Base-by-base conservation (phyloP, 1,139 yeast species). In the Pichia sp. region DNA sequence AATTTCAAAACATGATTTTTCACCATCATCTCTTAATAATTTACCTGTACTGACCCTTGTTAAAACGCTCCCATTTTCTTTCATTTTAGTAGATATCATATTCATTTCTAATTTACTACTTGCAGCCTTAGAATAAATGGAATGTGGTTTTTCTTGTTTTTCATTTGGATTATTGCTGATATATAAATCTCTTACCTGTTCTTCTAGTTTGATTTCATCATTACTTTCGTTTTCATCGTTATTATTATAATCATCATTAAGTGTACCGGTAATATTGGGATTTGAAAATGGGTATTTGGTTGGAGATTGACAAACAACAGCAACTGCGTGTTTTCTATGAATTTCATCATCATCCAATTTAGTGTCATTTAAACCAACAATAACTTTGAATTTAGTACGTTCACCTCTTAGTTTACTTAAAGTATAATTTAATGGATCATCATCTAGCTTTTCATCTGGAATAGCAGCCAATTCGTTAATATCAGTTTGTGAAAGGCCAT, bases 331-430 rank as follows among this genome's bases (percentile, higher is more conserved):
- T 26, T 48, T 48, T 14, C 43, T 41, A 40, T 48, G 51, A 9
- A 35, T 32, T 27, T 45, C 43, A n/a, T 37, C 43, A 22, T 45
- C 37, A n/a, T 29, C 29, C 11, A 20, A 13, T n/a, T 28, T 28
- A 2, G 3, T 11, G 25, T 45, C 48, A 32, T 55, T 55, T 32
- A 57, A 40, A 1, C 61, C 61, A 29, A 50, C 24, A n/a, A 46
- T 29, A 19, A 45, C 43, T 14, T 31, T 28, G 16, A 35, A 29
- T 7, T 31, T 38, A 18, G 30, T 26, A 9, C 43, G 35, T 31
- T 70, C 76, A 1, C 96, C 96, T 60, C 85, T 94, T 24, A 88
- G 65, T 59, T 84, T 86, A 57, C 70, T 69, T 47, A 88, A 66
- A 0, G 96, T 91, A 41, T 78, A 76, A 42, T 72, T 74, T n/a